Evolutionary conservation across 805 yeast genomes (phyloP).

Genomic region (Pichia ethanolica): DNA sequence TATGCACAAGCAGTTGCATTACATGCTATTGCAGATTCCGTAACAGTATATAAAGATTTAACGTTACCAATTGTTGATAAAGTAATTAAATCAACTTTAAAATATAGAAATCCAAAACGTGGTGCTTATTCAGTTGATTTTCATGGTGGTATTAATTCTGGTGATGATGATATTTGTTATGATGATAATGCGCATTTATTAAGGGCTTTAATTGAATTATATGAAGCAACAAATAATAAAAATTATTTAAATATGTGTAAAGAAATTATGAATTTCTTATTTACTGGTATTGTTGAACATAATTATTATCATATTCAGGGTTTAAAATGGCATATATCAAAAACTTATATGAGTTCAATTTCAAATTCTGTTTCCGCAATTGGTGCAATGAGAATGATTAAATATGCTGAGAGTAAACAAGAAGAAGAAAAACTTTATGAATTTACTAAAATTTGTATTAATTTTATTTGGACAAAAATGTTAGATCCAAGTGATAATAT

Average conservation of each 20-base stretch:
- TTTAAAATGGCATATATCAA: conserved; percentile 57
- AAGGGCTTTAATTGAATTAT: conserved; percentile 55
- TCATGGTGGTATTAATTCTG: conserved; percentile 22
- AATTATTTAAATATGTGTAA: conserved; percentile 47
- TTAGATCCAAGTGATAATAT: conserved; percentile 49
- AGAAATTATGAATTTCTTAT: conserved; percentile 51
- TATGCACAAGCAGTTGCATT: conserved; percentile 64
- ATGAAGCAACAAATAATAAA: conserved; percentile 55
- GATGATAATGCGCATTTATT: conserved; percentile 76
- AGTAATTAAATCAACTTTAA: conserved; percentile 41
- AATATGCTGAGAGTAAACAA: conserved; percentile 35
- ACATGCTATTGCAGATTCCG: conserved; percentile 64
- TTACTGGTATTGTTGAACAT: conserved; percentile 56
- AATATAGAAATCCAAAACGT: conserved; percentile 41
- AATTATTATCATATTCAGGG: conserved; percentile 47
- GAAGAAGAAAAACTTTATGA: conserved; percentile 41
- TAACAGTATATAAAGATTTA: conserved; percentile 44
- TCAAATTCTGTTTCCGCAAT: conserved; percentile 55
- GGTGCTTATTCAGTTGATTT: conserved; percentile 52
- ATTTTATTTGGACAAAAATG: conserved; percentile 47
- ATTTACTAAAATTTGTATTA: conserved; percentile 53
- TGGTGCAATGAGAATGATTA: conserved; percentile 53
- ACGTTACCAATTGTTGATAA: conserved; percentile 47
- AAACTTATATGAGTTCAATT: conserved; percentile 50
- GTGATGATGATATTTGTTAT: conserved; percentile 60